A percentile compares a stretch with the other conserved stretches of the same genome.
These are phyloP conservation scores for Termitomyces bulborhizus DNA, from an alignment of 768 basidiomycete species.

Conservation along the genomic window DNA sequence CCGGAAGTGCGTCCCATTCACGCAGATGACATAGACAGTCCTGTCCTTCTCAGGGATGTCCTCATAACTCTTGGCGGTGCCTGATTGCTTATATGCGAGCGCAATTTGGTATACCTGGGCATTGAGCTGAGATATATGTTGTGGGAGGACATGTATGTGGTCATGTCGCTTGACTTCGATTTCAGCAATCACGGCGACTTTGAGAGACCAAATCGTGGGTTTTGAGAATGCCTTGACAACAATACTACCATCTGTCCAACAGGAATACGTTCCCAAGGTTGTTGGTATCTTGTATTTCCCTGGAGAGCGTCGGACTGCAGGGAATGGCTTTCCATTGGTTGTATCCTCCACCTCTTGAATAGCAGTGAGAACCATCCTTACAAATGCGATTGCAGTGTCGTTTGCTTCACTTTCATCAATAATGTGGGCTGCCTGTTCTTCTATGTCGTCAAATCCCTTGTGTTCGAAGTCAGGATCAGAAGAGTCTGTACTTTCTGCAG, in stretches of 20 bases:
- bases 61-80: neutral
- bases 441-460: neutral
- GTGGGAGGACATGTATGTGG: neutral
- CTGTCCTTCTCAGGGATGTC: neutral
- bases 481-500: too few species aligned
- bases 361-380: neutral
- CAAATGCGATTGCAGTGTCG: neutral
- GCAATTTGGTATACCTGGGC: neutral
- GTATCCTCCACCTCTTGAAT: neutral
- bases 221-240: neutral
- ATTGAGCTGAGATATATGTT: slow-evolving; percentile 1
- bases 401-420: neutral
- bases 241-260: neutral
- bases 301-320: neutral
- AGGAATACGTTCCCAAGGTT: neutral
- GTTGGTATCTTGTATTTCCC: neutral
- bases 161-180: neutral
- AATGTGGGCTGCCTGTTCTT: neutral
- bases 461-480: neutral
- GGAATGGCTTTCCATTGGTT: neutral
- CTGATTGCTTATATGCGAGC: neutral
- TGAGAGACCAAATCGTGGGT: neutral
- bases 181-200: neutral
- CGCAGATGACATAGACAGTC: neutral
- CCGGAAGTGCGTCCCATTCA: neutral